These are phyloP conservation scores for Sarocladium brachiariae DNA, from an alignment of 2,329 filamentous ascomycete species.

Conservation along the genomic window DNA sequence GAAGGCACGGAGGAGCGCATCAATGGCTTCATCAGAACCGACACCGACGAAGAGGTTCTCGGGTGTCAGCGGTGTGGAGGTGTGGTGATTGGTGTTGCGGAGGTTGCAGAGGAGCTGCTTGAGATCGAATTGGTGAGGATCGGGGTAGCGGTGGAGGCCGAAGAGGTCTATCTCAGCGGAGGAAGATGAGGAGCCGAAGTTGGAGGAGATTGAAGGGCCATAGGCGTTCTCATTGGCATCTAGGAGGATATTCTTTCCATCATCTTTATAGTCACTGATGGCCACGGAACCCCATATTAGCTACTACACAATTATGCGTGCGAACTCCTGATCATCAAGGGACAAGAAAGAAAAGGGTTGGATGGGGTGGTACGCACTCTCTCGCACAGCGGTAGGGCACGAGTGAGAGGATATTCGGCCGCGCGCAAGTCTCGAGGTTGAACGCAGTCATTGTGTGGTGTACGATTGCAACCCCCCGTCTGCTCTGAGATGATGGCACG, in stretches of 20 bases:
- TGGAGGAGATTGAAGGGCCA: slow-evolving; percentile 65
- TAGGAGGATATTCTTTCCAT: slow-evolving; percentile 90
- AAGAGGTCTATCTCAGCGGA: slow-evolving; percentile 58
- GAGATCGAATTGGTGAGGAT: slow-evolving; percentile 83
- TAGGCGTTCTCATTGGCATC: slow-evolving; percentile 98
- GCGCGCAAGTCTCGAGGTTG: slow-evolving; percentile 65
- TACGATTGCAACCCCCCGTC: too few species aligned
- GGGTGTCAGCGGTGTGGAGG: slow-evolving; percentile 62
- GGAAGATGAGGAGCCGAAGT: slow-evolving; percentile 34
- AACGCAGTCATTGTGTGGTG: slow-evolving; percentile 67
- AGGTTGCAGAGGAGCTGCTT: slow-evolving; percentile 83
- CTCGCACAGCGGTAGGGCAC: slow-evolving; percentile 75
- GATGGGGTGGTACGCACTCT: slow-evolving; percentile 52
- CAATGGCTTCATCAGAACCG: slow-evolving; percentile 94
- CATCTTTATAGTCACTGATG: slow-evolving; percentile 91
- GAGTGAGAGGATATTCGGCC: slow-evolving; percentile 69
- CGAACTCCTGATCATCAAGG: too few species aligned
- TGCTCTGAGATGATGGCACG: too few species aligned
- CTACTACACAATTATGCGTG: too few species aligned
- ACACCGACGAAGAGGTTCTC: slow-evolving; percentile 91
- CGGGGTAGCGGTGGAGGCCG: slow-evolving; percentile 87
- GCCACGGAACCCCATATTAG: too few species aligned
- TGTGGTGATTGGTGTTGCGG: slow-evolving; percentile 80
- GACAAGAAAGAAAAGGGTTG: slow-evolving; percentile 1
- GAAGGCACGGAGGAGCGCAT: slow-evolving; percentile 88